Evolutionary conservation across 306 rosid genomes (phyloP).

Genomic region (Cucurbita maxima): DNA sequence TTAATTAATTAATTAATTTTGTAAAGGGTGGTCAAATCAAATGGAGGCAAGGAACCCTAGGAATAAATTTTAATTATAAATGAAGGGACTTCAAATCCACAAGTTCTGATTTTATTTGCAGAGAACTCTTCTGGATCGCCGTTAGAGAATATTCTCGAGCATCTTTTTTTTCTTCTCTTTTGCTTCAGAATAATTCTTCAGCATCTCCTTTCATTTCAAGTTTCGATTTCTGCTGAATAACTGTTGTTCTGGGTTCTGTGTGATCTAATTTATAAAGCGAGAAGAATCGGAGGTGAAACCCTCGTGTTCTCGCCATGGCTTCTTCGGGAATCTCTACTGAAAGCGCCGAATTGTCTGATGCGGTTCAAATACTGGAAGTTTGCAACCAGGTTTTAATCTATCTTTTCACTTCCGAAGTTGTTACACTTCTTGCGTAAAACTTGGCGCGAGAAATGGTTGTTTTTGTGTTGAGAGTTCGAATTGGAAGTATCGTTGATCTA

Average conservation of each 20-base stretch:
- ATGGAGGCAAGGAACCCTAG: not conserved
- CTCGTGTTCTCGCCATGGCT: constrained; percentile 14
- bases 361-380: not conserved
- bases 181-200: constrained; percentile 21
- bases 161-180: not conserved
- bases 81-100: not conserved
- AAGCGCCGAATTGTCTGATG: constrained; percentile 8
- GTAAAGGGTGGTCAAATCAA: no score
- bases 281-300: not conserved
- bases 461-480: not conserved
- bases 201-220: constrained; percentile 6
- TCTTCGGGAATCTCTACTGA: constrained; percentile 17
- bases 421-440: not conserved
- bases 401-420: not conserved
- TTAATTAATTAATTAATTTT: no score
- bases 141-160: constrained; percentile 8
- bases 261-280: not conserved
- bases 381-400: constrained; percentile 21
- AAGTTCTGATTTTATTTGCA: not conserved
- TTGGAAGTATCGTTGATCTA: not conserved
- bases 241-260: not conserved
- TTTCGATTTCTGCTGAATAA: not conserved
- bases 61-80: not conserved
- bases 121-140: not conserved
- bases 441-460: not conserved